Percentiles rank a stretch among this genome's conserved stretches.
phyloP scores from a whole-genome alignment of 331 rosid species.

The Cydonia oblonga region DNA sequence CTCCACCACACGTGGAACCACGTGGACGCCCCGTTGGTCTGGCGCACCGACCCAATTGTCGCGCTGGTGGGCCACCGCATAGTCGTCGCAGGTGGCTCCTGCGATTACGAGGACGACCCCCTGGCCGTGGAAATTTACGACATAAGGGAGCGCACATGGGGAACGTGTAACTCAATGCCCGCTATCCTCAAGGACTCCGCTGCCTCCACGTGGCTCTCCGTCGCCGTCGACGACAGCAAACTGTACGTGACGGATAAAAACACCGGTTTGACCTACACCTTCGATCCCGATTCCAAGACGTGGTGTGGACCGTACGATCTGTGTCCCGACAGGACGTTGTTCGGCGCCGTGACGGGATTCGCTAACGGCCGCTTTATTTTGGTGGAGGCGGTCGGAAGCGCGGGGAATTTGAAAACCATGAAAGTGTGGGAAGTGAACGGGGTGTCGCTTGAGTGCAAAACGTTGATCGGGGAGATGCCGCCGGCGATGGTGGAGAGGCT shows the following conservation, averaged over 20 bases:
- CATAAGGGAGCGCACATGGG: slow-evolving; percentile 21
- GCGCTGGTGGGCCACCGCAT: slow-evolving; percentile 27
- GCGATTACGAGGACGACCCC: slow-evolving; percentile 46
- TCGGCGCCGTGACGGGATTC: slow-evolving; percentile 21
- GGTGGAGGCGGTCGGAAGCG: slow-evolving; percentile 38
- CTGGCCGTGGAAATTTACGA: slow-evolving; percentile 58
- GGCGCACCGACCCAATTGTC: slow-evolving; percentile 53
- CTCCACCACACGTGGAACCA: slow-evolving; percentile 44
- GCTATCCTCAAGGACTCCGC: slow-evolving; percentile 29
- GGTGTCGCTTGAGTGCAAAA: slow-evolving; percentile 12
- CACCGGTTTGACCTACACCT: slow-evolving; percentile 38
- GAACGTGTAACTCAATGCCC: slow-evolving; percentile 42
- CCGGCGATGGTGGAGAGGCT: slow-evolving; percentile 36
- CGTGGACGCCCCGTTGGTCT: slow-evolving; percentile 31
- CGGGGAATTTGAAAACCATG: slow-evolving; percentile 27
- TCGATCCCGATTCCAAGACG: slow-evolving; percentile 21
- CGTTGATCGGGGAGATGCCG: slow-evolving; percentile 60
- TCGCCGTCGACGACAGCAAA: slow-evolving; percentile 24
- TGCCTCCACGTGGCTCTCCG: slow-evolving; percentile 48
- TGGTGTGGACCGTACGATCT: slow-evolving; percentile 63
- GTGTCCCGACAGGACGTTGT: slow-evolving; percentile 13
- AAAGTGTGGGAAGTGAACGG: slow-evolving; percentile 46
- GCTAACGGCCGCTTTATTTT: slow-evolving; percentile 20
- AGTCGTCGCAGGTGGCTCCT: slow-evolving; percentile 48
- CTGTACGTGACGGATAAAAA: slow-evolving; percentile 45